These are phyloP conservation scores for Bipolaris zeicola DNA, from an alignment of 2,329 filamentous ascomycete species.

Conservation along the genomic window DNA sequence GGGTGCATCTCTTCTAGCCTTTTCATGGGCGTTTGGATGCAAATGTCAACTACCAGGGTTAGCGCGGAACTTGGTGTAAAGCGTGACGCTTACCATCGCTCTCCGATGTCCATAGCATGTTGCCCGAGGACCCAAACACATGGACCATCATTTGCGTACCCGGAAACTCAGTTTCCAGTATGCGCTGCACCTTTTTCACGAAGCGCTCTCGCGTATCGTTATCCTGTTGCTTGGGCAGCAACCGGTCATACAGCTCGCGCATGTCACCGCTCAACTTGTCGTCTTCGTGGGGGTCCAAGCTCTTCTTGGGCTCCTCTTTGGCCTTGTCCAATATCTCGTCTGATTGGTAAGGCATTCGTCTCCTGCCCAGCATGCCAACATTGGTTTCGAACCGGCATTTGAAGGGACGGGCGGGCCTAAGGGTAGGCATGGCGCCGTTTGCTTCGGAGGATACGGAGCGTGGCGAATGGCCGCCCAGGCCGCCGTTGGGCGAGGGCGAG, in stretches of 20 bases:
- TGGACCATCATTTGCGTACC: constrained; percentile 87
- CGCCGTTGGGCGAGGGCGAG: constrained; percentile 77
- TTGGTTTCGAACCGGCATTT: constrained; percentile 89
- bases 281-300: constrained; percentile 47
- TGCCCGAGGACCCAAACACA: constrained; percentile 97
- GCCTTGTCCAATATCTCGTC: constrained; percentile 80
- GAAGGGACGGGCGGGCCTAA: constrained; percentile 64
- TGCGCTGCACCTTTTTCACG: constrained; percentile 82
- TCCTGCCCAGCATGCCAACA: constrained; percentile 72
- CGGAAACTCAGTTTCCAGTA: constrained; percentile 91
- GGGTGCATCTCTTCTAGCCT: constrained; percentile 88
- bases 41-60: constrained; percentile 79
- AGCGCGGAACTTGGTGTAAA: constrained; percentile 18
- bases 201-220: constrained; percentile 76
- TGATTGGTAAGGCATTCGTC: constrained; percentile 89
- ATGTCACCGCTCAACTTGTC: constrained; percentile 76
- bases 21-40: constrained; percentile 90
- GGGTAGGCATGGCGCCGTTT: constrained; percentile 72
- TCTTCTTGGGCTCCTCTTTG: constrained; percentile 67
- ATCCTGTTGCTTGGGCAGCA: constrained; percentile 81
- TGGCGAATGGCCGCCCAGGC: constrained; percentile 79
- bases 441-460: constrained; percentile 90
- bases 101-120: constrained; percentile 90
- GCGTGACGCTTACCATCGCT: constrained; percentile 75
- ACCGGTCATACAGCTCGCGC: constrained; percentile 79